Percentiles rank a stretch among this genome's conserved stretches.
Evolutionary conservation across 352 stramenopile species (phyloP).

Genomic region (Pythium rishiriense): DNA sequence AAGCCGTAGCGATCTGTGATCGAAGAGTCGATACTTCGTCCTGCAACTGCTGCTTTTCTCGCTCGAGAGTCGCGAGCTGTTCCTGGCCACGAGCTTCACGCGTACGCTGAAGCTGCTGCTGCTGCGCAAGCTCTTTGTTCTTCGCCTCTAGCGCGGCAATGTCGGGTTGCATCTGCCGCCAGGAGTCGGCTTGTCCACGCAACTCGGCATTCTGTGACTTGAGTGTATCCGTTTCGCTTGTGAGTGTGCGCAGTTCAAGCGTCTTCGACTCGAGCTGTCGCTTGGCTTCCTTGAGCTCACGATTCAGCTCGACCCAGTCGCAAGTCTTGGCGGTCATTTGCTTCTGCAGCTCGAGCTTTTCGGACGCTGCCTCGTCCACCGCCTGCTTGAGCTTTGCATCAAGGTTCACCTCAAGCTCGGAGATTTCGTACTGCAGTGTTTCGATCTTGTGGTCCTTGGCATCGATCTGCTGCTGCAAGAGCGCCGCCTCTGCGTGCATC

Average conservation of each 20-base stretch:
- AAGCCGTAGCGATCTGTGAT: background rate
- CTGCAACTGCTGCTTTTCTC: constrained; percentile 10
- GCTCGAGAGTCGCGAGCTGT: background rate
- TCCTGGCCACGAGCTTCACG: constrained; percentile 2
- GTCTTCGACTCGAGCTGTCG: constrained; percentile 11
- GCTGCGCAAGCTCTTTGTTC: constrained; percentile 12
- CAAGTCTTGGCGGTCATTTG: constrained; percentile 22
- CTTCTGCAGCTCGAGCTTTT: constrained; percentile 24
- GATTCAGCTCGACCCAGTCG: constrained; percentile 20
- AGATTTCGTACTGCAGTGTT: constrained; percentile 31
- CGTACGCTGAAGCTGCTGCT: background rate
- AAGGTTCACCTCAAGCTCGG: constrained; percentile 27
- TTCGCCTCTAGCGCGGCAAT: constrained; percentile 4
- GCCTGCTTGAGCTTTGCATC: constrained; percentile 10
- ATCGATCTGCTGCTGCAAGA: constrained; percentile 12
- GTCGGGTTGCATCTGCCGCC: constrained; percentile 2
- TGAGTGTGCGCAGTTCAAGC: background rate
- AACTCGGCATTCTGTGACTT: constrained; percentile 6
- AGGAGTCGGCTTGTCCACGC: constrained; percentile 1
- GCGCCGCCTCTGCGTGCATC: background rate
- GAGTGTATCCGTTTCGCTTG: background rate
- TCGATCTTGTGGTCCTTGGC: constrained; percentile 13
- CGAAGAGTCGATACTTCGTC: constrained; percentile 2
- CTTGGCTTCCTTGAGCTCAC: constrained; percentile 16
- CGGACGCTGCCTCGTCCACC: background rate